Evolutionary conservation across 805 yeast genomes (phyloP), one percentile per base, ranked within the genome.

Genomic region (Kuraishia piskuri): DNA sequence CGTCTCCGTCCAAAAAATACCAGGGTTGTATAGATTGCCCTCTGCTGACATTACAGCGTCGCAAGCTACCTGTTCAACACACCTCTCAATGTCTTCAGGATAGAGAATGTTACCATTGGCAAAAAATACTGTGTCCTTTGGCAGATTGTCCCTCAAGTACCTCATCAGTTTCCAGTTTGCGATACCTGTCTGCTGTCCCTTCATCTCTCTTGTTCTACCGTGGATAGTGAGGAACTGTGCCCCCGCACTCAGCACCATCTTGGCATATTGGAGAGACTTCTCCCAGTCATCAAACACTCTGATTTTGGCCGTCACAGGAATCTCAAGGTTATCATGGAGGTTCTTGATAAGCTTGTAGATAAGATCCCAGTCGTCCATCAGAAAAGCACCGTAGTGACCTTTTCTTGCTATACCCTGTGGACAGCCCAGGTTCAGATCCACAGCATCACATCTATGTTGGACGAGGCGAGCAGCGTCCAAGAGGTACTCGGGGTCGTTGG

Each of bases 41-140:
- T 94, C 99, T 1, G 99, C 99, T 46, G 95, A 84, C 99, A 94
- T 94, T 19, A 94, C 94, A 0, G 90, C 96, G 69, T 94, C 97
- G 58, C 94, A 87, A 0, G 70, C 72, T 3, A 89, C 81, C 8
- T 72, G 77, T 1, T 74, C 75, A 48, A 82, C 65, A 65, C 97
- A 87, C 56, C 94, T 75, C 1, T 75, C 74, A 22, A 92, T 73
- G 65, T 94, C 98, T 47, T 84, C 87, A 0, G 96, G 88, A 62
- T 94, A 94, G 49, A 94, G 70, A n/a, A 94, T 80, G 68, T 94
- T 94, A 5, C 99, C 99, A 66, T 94, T 94, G 47, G 96, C 89
- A 63, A 94, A 88, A 59, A 94, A 85, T 0, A 94, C 97, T 1
- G 92, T 90, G 50, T 84, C 94, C 47, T 63, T 58, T 0, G 92